A percentile compares a stretch with the other conserved stretches of the same genome.
phyloP scores from a whole-genome alignment of 768 basidiomycete genomes.

The Tricholoma sp. region DNA sequence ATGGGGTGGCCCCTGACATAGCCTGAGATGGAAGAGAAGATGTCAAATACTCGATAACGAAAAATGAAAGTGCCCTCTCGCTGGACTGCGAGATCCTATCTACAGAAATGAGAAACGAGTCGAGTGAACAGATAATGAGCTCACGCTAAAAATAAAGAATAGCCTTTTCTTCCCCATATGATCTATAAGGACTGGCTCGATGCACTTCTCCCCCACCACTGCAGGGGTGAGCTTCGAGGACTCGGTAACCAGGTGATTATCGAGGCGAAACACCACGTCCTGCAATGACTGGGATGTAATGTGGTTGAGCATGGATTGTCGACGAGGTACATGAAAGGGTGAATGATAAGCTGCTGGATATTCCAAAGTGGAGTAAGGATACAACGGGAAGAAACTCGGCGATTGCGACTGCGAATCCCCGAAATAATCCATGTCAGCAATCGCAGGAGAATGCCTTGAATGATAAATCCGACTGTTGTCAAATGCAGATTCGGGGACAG shows the following conservation, averaged over 20 bases:
- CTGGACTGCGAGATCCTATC: slow-evolving; percentile 64
- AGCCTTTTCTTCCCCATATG: slow-evolving; percentile 46
- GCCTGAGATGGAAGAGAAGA: slow-evolving; percentile 32
- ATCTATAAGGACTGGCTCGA: slow-evolving; percentile 50
- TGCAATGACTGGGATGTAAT: slow-evolving; percentile 20
- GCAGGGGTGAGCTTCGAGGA: slow-evolving; percentile 43
- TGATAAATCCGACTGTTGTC: slow-evolving; percentile 4
- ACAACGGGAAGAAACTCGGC: slow-evolving; percentile 34
- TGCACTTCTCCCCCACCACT: slow-evolving; percentile 59
- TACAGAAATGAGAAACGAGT: slow-evolving; percentile 2
- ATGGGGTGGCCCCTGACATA: slow-evolving; percentile 30
- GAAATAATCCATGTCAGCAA: background rate
- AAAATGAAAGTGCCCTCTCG: slow-evolving; percentile 62
- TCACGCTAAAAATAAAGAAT: slow-evolving; percentile 63
- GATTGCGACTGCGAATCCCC: slow-evolving; percentile 1
- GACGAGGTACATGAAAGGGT: slow-evolving; percentile 32
- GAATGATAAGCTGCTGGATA: slow-evolving; percentile 16
- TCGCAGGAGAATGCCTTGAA: background rate
- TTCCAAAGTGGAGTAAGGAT: slow-evolving; percentile 29
- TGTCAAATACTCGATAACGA: slow-evolving; percentile 69
- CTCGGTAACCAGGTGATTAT: slow-evolving; percentile 32
- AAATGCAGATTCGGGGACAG: slow-evolving; percentile 36
- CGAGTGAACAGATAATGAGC: slow-evolving; percentile 7
- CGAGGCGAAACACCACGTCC: slow-evolving; percentile 27
- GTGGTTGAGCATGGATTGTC: slow-evolving; percentile 29